Evolutionary conservation across 1,139 yeast genomes (phyloP), one percentile per base, ranked within the genome.

Genomic region (Candida sanyaensis): DNA sequence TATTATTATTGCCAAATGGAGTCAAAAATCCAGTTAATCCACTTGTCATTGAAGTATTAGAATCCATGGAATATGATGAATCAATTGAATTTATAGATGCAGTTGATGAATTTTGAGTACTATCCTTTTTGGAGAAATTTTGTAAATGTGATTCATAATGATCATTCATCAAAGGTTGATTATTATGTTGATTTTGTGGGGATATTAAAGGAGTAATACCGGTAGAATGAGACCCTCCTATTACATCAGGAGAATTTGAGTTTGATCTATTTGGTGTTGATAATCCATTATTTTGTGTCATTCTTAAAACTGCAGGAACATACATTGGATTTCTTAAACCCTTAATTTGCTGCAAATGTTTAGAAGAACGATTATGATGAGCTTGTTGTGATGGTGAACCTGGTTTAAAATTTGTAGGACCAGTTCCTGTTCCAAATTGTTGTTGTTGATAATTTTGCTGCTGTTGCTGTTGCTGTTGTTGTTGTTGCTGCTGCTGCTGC

Each of bases 241-340:
- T 71, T 6, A 90, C 97, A 0, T 97, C 97, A 0, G 98, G 97
- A 2, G 58, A 55, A 44, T 50, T 53, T 10, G 57, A 50, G 7
- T 33, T 34, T 36, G 58, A 50, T 30, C 56, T 48, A 28, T 46
- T 49, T 4, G 54, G 52, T 28, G 49, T 47, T 27, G 45, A 40
- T 28, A 44, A 42, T 26, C 55, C 52, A 42, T 53, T 52, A 43
- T 53, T 52, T 42, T 11, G 49, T 3, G 75, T 68, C 59, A 80
- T 82, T 30, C 97, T 75, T 47, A 92, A 72, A 6, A 91, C 98
- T 0, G 97, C 97, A 0, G 98, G 97, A 0, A 88, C 77, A 62
- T 90, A 91, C 73, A 91, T 72, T 6, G 97, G 97, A 58, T 88
- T 85, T 59, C 91, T 80, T 49, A 90, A 89, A 26, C 84, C 84